Conservation (phyloP, 2,329 filamentous ascomycete species). For the Trichocomaceae sp. region DNA sequence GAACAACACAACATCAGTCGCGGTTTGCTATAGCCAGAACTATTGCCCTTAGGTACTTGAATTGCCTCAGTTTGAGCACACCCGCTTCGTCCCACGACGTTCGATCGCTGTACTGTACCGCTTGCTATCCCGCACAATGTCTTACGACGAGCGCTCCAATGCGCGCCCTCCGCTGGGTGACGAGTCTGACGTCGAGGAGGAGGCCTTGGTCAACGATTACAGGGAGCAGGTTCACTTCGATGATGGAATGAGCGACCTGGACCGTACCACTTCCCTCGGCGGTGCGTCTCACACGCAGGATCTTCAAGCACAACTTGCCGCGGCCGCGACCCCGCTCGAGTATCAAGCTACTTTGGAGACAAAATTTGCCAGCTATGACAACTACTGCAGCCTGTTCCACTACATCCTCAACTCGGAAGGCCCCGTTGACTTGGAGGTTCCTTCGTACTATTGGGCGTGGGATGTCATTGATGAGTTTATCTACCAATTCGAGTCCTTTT, state of each 20-base stretch:
- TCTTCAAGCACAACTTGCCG: slow-evolving; percentile 83
- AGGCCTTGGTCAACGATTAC: slow-evolving; percentile 92
- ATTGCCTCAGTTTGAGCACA: neutral
- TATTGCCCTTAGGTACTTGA: neutral
- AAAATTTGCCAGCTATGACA: slow-evolving; percentile 98
- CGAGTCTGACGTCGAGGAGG: slow-evolving; percentile 93
- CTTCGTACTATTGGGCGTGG: slow-evolving; percentile 99
- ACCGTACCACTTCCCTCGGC: slow-evolving; percentile 63
- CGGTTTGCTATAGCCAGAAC: neutral
- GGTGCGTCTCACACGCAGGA: slow-evolving; percentile 75
- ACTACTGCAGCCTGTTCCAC: slow-evolving; percentile 98
- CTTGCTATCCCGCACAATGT: slow-evolving; percentile 33
- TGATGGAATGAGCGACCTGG: slow-evolving; percentile 74
- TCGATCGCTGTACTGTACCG: neutral
- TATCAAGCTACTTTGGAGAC: slow-evolving; percentile 92
- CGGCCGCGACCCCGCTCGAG: slow-evolving; percentile 89
- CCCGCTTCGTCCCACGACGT: slow-evolving; percentile 10
- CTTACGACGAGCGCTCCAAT: slow-evolving; percentile 40
- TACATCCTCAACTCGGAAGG: slow-evolving; percentile 98
- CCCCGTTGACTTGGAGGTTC: slow-evolving; percentile 94
- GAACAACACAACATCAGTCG: slow-evolving; percentile 21
- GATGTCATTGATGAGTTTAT: slow-evolving; percentile 99
- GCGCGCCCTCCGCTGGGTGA: slow-evolving; percentile 51
- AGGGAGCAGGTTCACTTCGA: slow-evolving; percentile 93
- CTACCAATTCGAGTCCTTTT: slow-evolving; percentile 99